Conservation (phyloP, 1,139 yeast species). For the Saccharomycopsis hybrid region DNA sequence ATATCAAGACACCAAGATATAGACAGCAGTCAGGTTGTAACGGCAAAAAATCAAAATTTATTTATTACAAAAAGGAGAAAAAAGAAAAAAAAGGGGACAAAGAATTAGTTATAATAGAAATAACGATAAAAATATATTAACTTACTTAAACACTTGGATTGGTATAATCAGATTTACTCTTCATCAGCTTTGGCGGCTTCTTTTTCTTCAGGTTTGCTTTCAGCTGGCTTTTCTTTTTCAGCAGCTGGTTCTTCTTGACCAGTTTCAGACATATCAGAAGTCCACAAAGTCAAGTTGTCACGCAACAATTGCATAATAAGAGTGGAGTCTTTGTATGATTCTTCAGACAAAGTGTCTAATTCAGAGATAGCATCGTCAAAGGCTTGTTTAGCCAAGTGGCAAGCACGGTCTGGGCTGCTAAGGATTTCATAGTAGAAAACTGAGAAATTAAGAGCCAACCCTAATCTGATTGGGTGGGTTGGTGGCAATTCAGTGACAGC, state of each 20-base stretch:
- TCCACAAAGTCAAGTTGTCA: conserved; percentile 98
- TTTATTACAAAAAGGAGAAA: too few species aligned
- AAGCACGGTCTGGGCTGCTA: conserved; percentile 97
- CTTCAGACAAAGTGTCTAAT: conserved; percentile 94
- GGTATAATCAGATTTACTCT: not conserved
- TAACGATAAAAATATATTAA: conserved; percentile 10
- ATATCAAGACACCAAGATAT: too few species aligned
- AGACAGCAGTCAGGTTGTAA: too few species aligned
- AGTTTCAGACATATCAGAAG: conserved; percentile 89
- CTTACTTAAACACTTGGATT: conserved; percentile 1
- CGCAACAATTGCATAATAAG: conserved; percentile 97
- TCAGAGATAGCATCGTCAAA: conserved; percentile 99
- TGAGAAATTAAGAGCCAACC: conserved; percentile 95
- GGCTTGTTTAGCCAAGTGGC: conserved; percentile 97
- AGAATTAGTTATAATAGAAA: not conserved
- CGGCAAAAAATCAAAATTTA: too few species aligned
- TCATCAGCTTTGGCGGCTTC: conserved; percentile 8
- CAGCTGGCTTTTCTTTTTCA: conserved; percentile 15
- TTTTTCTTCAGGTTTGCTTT: conserved; percentile 10
- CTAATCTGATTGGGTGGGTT: conserved; percentile 97
- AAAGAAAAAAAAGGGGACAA: too few species aligned
- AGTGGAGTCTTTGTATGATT: conserved; percentile 96
- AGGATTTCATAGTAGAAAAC: conserved; percentile 97
- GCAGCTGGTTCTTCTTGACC: conserved; percentile 49
- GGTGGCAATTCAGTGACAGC: conserved; percentile 97